Evolutionary conservation across 2,329 filamentous ascomycete genomes (phyloP).

Genomic region (Geosmithia flava): DNA sequence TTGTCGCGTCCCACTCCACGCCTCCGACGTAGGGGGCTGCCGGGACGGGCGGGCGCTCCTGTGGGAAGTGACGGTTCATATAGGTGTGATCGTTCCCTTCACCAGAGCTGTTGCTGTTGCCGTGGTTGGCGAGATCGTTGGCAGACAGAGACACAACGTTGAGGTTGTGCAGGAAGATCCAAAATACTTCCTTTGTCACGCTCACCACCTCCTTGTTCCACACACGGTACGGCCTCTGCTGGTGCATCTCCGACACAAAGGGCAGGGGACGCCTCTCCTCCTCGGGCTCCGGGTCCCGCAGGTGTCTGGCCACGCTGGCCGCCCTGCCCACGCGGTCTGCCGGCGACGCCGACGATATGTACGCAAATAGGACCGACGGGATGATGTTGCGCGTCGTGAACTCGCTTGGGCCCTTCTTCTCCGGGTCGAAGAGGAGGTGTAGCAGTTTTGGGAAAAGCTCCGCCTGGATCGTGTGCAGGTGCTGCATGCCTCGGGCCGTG

Average conservation of each 20-base stretch:
- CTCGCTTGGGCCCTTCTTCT: slow-evolving; percentile 94
- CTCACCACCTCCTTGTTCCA: slow-evolving; percentile 90
- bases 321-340: slow-evolving; percentile 57
- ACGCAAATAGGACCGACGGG: slow-evolving; percentile 78
- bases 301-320: slow-evolving; percentile 60
- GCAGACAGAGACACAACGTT: slow-evolving; percentile 65
- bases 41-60: slow-evolving; percentile 77
- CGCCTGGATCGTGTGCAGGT: slow-evolving; percentile 66
- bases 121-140: background rate
- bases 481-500: slow-evolving; percentile 72
- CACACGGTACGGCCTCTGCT: slow-evolving; percentile 75
- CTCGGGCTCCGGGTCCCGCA: slow-evolving; percentile 66
- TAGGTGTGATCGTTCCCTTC: slow-evolving; percentile 38
- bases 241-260: slow-evolving; percentile 84
- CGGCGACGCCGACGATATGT: slow-evolving; percentile 57
- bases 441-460: slow-evolving; percentile 79
- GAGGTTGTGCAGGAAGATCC: slow-evolving; percentile 93
- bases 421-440: slow-evolving; percentile 89
- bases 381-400: slow-evolving; percentile 89
- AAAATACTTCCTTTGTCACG: slow-evolving; percentile 97
- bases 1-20: slow-evolving; percentile 97
- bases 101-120: background rate
- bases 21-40: slow-evolving; percentile 93
- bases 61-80: slow-evolving; percentile 66
- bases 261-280: slow-evolving; percentile 66